Evolutionary conservation across 768 basidiomycete species (phyloP).

Genomic region (Leccinum boreale): DNA sequence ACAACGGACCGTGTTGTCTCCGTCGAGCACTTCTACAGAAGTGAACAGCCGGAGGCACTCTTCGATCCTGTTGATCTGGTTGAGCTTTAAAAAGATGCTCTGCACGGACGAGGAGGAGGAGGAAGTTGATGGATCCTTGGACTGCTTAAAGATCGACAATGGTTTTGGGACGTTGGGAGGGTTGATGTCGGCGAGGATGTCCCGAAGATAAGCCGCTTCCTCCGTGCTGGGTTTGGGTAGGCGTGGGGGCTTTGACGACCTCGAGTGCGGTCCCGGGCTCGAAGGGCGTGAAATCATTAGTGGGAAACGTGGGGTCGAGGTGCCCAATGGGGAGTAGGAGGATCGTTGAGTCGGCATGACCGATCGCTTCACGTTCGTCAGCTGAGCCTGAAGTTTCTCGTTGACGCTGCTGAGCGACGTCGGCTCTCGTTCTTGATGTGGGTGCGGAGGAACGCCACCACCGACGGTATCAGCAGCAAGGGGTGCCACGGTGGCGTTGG

Average conservation of each 20-base stretch:
- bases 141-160: constrained; percentile 48
- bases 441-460: constrained; percentile 1
- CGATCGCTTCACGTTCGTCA: constrained; percentile 26
- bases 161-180: constrained; percentile 40
- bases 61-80: constrained; percentile 38
- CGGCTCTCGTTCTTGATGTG: constrained; percentile 14
- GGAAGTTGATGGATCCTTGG: constrained; percentile 22
- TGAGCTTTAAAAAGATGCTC: constrained; percentile 28
- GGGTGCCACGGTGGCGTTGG: constrained; percentile 5
- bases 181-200: constrained; percentile 63
- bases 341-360: constrained; percentile 19
- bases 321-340: constrained; percentile 15
- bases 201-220: constrained; percentile 65
- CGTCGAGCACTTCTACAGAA: constrained; percentile 87
- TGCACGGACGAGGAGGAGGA: constrained; percentile 17
- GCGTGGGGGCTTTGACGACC: constrained; percentile 39
- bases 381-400: constrained; percentile 23
- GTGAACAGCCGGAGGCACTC: constrained; percentile 88
- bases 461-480: constrained; percentile 4
- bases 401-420: constrained; percentile 26
- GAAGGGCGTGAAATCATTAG: constrained; percentile 26
- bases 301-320: constrained; percentile 20
- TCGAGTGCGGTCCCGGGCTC: constrained; percentile 33
- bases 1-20: constrained; percentile 94
- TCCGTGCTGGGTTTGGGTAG: constrained; percentile 52